Base-by-base conservation (phyloP, 2,329 filamentous ascomycete genomes). In the Gyromitra esculenta region DNA sequence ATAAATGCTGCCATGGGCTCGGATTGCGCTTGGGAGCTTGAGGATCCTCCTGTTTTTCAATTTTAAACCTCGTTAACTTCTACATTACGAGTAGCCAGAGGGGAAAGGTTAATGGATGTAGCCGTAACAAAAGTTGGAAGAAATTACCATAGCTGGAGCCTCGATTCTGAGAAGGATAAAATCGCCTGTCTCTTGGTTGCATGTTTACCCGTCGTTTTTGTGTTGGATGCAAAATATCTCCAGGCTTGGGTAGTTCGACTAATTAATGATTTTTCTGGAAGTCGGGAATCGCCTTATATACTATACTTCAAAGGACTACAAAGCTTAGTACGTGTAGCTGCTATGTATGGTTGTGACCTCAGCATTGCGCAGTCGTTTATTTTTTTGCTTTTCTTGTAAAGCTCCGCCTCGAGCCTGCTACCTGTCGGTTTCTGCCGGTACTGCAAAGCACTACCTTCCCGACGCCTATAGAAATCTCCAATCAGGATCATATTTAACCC, bases 1-100 rank as follows among this genome's bases (percentile, higher is more conserved):
- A 76, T 41, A 15, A 72, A 65, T 8, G 39, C 69, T 72, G 69
- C 63, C 9, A 67, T 43, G 18, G 56, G 54, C 37, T 5, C 25
- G 39, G 66, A 60, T 37, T 37, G 41, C 8, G 65, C 31, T 45
- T 43, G 35, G 50, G 41, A 9, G 65, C 31, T 45, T 43, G 35
- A 1, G 1, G 25, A 4, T 31, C 25, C 25, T 48, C 39, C 52
- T 37, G 39, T 21, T 45, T 39, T 57, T 15, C 6, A 56, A 11
- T 56, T 31, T 8, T 57, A 41, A 56, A 57, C 18, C 8, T 15
- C 4, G 21, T 67, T 15, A 67, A 37, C 50, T 18, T 11, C 1
- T 9, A 6, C 11, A n/a, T 35, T 0, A 37, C n/a, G n/a, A 31
- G n/a, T 15, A 13, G 7, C 1, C 11, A 18, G 5, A 7, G 37